A percentile compares a stretch with the other conserved stretches of the same genome.
These are phyloP conservation scores for Arthonia radiata DNA, from an alignment of 495 filamentous ascomycete genomes.

Conservation along the genomic window DNA sequence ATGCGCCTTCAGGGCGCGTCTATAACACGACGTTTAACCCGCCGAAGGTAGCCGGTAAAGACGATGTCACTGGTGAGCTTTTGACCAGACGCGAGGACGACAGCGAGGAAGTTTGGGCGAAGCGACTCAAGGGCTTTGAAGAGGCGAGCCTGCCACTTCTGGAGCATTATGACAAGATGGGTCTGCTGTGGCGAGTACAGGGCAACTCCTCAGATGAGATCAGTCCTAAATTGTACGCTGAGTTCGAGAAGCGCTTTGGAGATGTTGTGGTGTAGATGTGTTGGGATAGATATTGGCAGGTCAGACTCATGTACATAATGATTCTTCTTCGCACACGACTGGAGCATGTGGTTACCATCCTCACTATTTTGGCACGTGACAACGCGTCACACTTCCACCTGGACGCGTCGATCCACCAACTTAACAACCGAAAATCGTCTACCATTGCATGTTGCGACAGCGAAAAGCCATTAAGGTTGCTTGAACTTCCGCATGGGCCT, in stretches of 20 bases:
- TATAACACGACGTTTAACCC: constrained; percentile 88
- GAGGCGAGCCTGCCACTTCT: constrained; percentile 66
- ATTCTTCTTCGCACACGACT: too few species aligned
- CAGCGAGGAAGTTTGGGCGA: constrained; percentile 59
- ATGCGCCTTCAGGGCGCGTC: constrained; percentile 70
- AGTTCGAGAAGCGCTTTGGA: constrained; percentile 52
- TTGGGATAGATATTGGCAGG: too few species aligned
- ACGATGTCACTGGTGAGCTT: constrained; percentile 78
- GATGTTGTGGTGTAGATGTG: too few species aligned
- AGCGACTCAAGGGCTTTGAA: constrained; percentile 55
- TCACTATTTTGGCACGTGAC: too few species aligned
- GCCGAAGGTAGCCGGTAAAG: constrained; percentile 53
- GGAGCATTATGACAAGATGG: constrained; percentile 66
- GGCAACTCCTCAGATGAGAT: constrained; percentile 89
- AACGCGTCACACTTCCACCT: too few species aligned
- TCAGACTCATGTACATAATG: too few species aligned
- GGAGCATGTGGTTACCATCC: too few species aligned
- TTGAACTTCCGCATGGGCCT: too few species aligned
- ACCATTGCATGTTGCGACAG: too few species aligned
- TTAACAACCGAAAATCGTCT: too few species aligned
- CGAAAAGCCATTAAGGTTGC: too few species aligned
- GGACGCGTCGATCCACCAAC: too few species aligned
- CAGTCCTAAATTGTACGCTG: constrained; percentile 53
- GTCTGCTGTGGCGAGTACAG: constrained; percentile 68
- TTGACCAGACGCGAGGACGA: constrained; percentile 69